Base-by-base conservation (phyloP, 768 basidiomycete species). In the Naematelia encephala region DNA sequence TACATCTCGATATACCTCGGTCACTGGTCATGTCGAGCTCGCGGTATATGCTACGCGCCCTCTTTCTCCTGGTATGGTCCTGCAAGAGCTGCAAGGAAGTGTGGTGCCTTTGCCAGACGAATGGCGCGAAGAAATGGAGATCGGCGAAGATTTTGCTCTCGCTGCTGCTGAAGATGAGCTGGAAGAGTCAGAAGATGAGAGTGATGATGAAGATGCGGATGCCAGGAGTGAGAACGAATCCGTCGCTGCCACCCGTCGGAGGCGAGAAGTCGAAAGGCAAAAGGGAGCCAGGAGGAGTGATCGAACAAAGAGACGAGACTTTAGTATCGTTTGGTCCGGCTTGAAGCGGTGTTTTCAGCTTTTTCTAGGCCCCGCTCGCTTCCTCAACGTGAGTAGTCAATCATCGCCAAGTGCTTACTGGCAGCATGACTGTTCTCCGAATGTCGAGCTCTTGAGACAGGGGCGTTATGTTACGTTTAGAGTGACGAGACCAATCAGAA, bases 401-500 rank as follows among this genome's bases (percentile, higher is more conserved):
- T 10, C 21, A 26, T 43, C 2, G 28, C 16, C 13, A 5, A 39
- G 57, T 46, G 51, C 43, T 52, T 16, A 48, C 8, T 26, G 55
- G 56, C 57, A 75, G 73, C 76, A 77, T 44, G 76, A 77, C 51
- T 77, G 76, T 53, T 58, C 60, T 11, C 76, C 76, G 11, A 75
- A 75, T 54, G 73, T 75, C 28, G 67, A 74, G 55, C 56, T 77
- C 4, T 61, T 70, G n/a, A 27, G 70, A 34, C 70, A 69, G 46
- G 68, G 72, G 3, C 69, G 69, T 47, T 63, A 69, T 42, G 71
- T 77, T 19, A 73, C 76, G n/a, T 77, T 75, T 43, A 58, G 69
- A 29, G 69, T 69, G 11, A 51, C 66, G 13, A 44, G 60, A 22
- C 64, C 59, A 43, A 64, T 77, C 45, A 58, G 54, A 47, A 64